Base-by-base conservation (phyloP, 163 green algal genomes). In the Prototheca cutis region DNA sequence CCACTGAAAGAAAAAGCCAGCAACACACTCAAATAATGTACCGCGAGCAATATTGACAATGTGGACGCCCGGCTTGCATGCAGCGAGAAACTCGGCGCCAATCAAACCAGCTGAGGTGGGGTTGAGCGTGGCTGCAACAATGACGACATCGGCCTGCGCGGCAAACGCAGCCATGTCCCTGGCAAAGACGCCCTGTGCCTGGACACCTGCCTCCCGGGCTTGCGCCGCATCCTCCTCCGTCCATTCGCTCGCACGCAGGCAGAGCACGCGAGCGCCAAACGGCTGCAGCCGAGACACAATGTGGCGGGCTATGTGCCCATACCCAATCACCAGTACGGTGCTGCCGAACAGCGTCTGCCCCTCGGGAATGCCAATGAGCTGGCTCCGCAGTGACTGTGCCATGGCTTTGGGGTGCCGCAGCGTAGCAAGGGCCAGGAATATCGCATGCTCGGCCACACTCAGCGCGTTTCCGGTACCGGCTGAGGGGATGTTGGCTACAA, bases 401-500 rank as follows among this genome's bases (percentile, higher is more conserved):
- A 75, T 82, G n/a, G 52, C 55, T 6, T 77, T 66, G 31, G 75
- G 62, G 34, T 56, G 18, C 10, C 77, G 45, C 25, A 88, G 58
- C 1, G 59, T 58, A 2, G 74, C 78, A 57, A 90, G 58, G 27
- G 62, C 60, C 7, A 90, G 71, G 67, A 79, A 89, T 19, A 90
- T 67, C 15, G 74, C 76, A 47, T 84, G 75, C 63, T 90, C 82
- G 1, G 82, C 82, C 79, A 90, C 21, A 71, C 71, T 45, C 69
- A 55, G 10, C 6, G 82, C 82, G 58, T 90, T 90, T 59, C 68
- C 75, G n/a, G 73, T 84, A 54, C 45, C 63, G 2, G n/a, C 29
- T 23, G 57, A 75, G 13, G 69, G 77, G 32, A 90, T 89, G 66
- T 86, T 85, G 53, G 36, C 66, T 23, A 90, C 82, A 58, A 61